A percentile compares a stretch with the other conserved stretches of the same genome.
Conservation (phyloP, 2,329 filamentous ascomycete species). For the Achaetomium macrosporum region DNA sequence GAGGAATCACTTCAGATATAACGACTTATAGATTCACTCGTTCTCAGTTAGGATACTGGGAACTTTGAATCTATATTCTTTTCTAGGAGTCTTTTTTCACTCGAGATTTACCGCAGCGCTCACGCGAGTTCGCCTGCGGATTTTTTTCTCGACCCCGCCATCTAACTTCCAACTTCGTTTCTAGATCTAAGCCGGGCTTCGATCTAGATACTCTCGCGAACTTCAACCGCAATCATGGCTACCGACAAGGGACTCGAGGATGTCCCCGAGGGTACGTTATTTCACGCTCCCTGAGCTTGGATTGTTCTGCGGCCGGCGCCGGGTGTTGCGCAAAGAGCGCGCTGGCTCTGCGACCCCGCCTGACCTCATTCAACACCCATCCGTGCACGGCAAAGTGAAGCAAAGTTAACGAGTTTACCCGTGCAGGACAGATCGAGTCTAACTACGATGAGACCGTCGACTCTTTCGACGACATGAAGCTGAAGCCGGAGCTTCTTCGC, state of each 20-base stretch:
- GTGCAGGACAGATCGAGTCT: conserved; percentile 93
- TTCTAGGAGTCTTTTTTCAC: conserved; percentile 28
- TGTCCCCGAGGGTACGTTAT: conserved; percentile 80
- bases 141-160: conserved; percentile 37
- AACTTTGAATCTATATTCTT: conserved; percentile 47
- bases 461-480: conserved; percentile 96
- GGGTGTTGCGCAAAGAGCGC: neutral
- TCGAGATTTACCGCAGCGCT: conserved; percentile 26
- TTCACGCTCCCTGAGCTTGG: neutral
- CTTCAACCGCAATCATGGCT: conserved; percentile 86
- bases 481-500: conserved; percentile 95
- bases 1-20: conserved; percentile 30
- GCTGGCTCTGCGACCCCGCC: conserved; percentile 10
- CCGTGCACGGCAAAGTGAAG: neutral
- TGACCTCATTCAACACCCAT: conserved; percentile 1
- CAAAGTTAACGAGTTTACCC: conserved; percentile 14
- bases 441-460: conserved; percentile 99
- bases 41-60: conserved; percentile 41
- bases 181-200: conserved; percentile 76
- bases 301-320: conserved; percentile 8
- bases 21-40: conserved; percentile 31
- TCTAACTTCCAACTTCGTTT: conserved; percentile 30
- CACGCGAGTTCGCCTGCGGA: conserved; percentile 31
- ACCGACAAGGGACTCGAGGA: conserved; percentile 97
- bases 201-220: conserved; percentile 57